These are phyloP conservation scores for Lichina pygmaea DNA, from an alignment of 495 filamentous ascomycete genomes.

Conservation along the genomic window DNA sequence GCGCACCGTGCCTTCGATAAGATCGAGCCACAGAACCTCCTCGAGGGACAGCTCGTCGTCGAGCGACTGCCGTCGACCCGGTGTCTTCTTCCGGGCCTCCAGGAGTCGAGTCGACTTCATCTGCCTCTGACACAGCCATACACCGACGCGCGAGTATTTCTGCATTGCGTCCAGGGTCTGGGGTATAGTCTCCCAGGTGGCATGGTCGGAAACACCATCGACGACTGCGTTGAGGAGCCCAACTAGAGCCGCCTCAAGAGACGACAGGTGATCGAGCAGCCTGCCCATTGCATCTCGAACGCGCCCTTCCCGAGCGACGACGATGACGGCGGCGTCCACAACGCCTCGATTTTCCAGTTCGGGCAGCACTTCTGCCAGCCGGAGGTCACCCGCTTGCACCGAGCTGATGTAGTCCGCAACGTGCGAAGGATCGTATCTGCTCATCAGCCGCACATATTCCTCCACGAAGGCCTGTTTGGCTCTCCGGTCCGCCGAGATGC, in stretches of 20 bases:
- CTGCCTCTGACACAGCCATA: slow-evolving; percentile 88
- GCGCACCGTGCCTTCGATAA: slow-evolving; percentile 62
- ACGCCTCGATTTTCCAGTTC: slow-evolving; percentile 71
- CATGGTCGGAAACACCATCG: slow-evolving; percentile 13
- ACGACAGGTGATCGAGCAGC: slow-evolving; percentile 49
- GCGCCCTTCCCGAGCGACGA: slow-evolving; percentile 78
- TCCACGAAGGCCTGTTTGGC: slow-evolving; percentile 32
- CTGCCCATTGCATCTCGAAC: slow-evolving; percentile 61
- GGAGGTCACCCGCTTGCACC: slow-evolving; percentile 53
- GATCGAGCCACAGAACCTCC: slow-evolving; percentile 70
- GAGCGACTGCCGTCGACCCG: slow-evolving; percentile 5
- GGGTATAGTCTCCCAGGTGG: slow-evolving; percentile 20
- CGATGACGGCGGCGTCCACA: slow-evolving; percentile 74
- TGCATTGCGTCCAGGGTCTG: slow-evolving; percentile 50
- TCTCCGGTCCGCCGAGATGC: slow-evolving; percentile 12
- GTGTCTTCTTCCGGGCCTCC: slow-evolving; percentile 4
- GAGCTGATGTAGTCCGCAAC: slow-evolving; percentile 65
- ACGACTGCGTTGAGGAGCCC: slow-evolving; percentile 33
- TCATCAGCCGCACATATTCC: slow-evolving; percentile 74
- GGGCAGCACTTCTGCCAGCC: slow-evolving; percentile 58
- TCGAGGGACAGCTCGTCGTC: slow-evolving; percentile 43
- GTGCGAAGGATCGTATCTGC: slow-evolving; percentile 51
- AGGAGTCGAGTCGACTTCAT: slow-evolving; percentile 28
- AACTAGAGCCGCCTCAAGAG: slow-evolving; percentile 50
- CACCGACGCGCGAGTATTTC: slow-evolving; percentile 73